phyloP scores from a whole-genome alignment of 805 yeast species.

The Wickerhamomyces chaumierensis region DNA sequence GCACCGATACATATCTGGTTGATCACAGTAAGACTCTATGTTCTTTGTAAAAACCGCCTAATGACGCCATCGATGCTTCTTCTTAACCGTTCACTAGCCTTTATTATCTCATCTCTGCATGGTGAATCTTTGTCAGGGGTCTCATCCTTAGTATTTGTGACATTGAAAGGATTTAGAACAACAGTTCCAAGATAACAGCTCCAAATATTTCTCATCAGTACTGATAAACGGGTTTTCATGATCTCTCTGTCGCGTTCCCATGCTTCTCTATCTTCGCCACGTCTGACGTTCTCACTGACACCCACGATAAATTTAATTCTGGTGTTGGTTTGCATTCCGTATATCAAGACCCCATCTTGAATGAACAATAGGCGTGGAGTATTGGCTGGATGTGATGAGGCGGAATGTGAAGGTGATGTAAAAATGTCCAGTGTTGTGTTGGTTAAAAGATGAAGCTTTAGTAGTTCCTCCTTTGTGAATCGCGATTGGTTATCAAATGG shows the following conservation, averaged over 20 bases:
- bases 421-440: constrained; percentile 69
- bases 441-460: constrained; percentile 60
- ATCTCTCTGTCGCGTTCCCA: too few species aligned
- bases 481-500: background rate
- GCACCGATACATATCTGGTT: too few species aligned
- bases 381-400: constrained; percentile 19
- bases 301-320: too few species aligned
- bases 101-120: too few species aligned
- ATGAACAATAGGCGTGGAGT: constrained; percentile 38
- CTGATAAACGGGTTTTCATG: constrained; percentile 1
- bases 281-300: too few species aligned
- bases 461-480: constrained; percentile 5
- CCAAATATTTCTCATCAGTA: constrained; percentile 15
- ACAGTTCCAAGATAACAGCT: too few species aligned
- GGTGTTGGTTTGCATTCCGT: constrained; percentile 26
- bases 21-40: too few species aligned
- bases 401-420: constrained; percentile 35
- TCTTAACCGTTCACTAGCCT: background rate
- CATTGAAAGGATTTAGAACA: constrained; percentile 41
- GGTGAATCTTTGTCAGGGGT: too few species aligned
- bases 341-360: constrained; percentile 57
- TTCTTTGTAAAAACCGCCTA: background rate
- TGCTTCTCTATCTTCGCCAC: too few species aligned
- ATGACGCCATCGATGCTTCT: background rate
- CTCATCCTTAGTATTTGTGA: too few species aligned